Percentiles rank a stretch among this genome's conserved stretches.
Evolutionary conservation across 768 basidiomycete genomes (phyloP).

Genomic region (Leccinum longicurvipes): DNA sequence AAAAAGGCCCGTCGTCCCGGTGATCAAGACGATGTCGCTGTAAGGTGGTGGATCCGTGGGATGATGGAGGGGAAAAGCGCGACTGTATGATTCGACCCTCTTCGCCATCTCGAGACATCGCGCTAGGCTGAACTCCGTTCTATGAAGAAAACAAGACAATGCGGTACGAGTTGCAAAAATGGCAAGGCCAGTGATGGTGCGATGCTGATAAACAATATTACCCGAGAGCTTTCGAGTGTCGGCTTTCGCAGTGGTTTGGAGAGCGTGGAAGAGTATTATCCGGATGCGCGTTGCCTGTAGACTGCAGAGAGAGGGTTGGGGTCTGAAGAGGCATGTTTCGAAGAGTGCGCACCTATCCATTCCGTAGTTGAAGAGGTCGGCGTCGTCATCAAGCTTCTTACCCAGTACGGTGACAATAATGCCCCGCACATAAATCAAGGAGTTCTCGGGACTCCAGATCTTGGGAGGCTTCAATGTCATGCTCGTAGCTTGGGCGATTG

Average conservation of each 20-base stretch:
- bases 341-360: constrained; percentile 6
- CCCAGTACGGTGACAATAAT: constrained; percentile 13
- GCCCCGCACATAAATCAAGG: constrained; percentile 11
- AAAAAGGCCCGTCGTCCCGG: constrained; percentile 35
- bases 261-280: constrained; percentile 34
- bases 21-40: constrained; percentile 27
- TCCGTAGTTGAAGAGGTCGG: constrained; percentile 12
- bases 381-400: constrained; percentile 8
- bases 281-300: constrained; percentile 41
- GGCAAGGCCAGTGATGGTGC: constrained; percentile 29
- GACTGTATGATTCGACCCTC: constrained; percentile 1
- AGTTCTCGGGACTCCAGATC: constrained; percentile 14
- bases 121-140: constrained; percentile 10
- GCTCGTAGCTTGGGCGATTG: not conserved
- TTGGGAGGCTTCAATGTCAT: constrained; percentile 13
- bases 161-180: constrained; percentile 13
- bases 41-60: not conserved
- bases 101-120: constrained; percentile 17
- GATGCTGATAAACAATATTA: constrained; percentile 37
- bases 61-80: constrained; percentile 8
- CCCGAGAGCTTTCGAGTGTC: constrained; percentile 22
- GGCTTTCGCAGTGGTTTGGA: constrained; percentile 24
- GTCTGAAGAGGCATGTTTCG: not conserved
- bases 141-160: constrained; percentile 8
- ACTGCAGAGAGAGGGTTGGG: constrained; percentile 19